Evolutionary conservation across 148 eudicot genomes (phyloP).

Genomic region (Cornus kousa): DNA sequence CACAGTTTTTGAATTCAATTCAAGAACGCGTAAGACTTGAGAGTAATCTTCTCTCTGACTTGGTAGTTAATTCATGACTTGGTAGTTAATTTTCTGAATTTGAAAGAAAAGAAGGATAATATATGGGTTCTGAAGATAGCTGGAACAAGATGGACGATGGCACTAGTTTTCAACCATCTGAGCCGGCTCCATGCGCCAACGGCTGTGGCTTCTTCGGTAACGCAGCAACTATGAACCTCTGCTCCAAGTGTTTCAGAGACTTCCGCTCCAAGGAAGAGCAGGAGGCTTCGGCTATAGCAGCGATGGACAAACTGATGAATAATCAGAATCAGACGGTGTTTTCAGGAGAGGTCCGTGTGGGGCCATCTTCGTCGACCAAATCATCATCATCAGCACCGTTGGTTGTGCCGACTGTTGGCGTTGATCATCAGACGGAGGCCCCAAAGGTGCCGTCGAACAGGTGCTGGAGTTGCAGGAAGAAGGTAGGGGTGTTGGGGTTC

Average conservation of each 20-base stretch:
- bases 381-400: slow-evolving; percentile 9
- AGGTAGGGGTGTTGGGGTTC: slow-evolving; percentile 65
- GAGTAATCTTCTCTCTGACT: neutral
- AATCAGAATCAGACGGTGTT: neutral
- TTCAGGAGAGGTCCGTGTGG: neutral
- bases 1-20: no score
- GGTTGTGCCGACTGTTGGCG: neutral
- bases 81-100: no score
- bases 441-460: slow-evolving; percentile 24
- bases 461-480: slow-evolving; percentile 52
- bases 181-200: slow-evolving; percentile 52
- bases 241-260: slow-evolving; percentile 59
- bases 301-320: slow-evolving; percentile 30
- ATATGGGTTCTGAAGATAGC: slow-evolving; percentile 38
- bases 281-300: slow-evolving; percentile 34
- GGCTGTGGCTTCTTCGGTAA: slow-evolving; percentile 71
- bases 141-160: slow-evolving; percentile 41
- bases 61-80: neutral
- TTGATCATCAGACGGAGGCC: neutral
- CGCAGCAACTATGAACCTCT: slow-evolving; percentile 51
- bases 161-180: slow-evolving; percentile 46
- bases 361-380: neutral
- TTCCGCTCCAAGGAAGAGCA: slow-evolving; percentile 35
- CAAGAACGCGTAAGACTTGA: no score
- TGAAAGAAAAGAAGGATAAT: neutral